These are phyloP conservation scores for Grosmannia serpens DNA, from an alignment of 2,329 filamentous ascomycete species.

Conservation along the genomic window DNA sequence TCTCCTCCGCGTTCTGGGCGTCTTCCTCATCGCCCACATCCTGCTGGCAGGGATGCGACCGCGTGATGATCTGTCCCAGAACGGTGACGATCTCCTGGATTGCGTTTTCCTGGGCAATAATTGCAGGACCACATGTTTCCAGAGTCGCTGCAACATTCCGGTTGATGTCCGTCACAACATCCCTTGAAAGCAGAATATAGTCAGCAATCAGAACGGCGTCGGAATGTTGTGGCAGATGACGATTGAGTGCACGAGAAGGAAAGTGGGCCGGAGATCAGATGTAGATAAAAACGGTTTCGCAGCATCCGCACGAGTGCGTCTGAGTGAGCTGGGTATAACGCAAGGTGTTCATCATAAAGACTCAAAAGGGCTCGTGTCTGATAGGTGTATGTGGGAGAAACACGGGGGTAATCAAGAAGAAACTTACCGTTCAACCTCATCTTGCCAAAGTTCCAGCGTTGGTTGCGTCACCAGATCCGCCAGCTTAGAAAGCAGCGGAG, in stretches of 20 bases:
- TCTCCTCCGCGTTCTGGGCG: conserved; percentile 57
- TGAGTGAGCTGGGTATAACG: conserved; percentile 99
- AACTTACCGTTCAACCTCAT: conserved; percentile 88
- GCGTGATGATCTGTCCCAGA: conserved; percentile 69
- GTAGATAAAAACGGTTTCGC: conserved; percentile 61
- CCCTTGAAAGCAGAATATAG: conserved; percentile 34
- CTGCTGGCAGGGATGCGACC: conserved; percentile 85
- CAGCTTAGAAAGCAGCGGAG: conserved; percentile 69
- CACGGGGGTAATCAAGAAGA: conserved; percentile 47
- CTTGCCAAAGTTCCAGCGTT: conserved; percentile 75
- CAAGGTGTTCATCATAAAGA: conserved; percentile 69
- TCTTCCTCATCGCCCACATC: conserved; percentile 77
- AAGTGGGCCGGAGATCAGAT: conserved; percentile 23
- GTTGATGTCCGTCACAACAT: conserved; percentile 89
- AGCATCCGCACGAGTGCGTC: conserved; percentile 80
- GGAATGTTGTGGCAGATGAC: no score
- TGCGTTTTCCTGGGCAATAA: conserved; percentile 62
- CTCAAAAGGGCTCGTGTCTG: not conserved
- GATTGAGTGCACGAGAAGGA: not conserved
- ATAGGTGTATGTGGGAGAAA: conserved; percentile 10
- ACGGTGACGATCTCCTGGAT: conserved; percentile 67
- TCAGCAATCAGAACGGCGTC: conserved; percentile 5
- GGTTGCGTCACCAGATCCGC: conserved; percentile 75
- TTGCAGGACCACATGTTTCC: conserved; percentile 79
- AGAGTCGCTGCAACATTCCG: conserved; percentile 83